Evolutionary conservation across 805 yeast genomes (phyloP).

Genomic region (Wickerhamiella spandovensis): DNA sequence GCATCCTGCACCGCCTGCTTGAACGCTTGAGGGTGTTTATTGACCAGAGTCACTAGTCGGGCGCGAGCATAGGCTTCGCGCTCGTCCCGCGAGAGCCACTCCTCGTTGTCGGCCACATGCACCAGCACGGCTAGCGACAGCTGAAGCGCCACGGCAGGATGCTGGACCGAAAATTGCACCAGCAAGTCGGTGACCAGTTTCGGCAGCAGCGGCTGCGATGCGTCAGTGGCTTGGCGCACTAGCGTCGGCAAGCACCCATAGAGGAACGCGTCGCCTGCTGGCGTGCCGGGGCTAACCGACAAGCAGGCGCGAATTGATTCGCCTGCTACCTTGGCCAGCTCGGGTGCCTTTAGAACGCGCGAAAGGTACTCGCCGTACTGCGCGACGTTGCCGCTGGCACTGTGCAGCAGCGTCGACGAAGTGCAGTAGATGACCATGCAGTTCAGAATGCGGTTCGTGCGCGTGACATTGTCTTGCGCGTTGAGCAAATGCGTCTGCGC

Average conservation of each 20-base stretch:
- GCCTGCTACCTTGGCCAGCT: constrained; percentile 31
- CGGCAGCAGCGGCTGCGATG: constrained; percentile 1
- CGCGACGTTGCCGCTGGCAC: constrained; percentile 1
- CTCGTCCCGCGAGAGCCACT: constrained; percentile 12
- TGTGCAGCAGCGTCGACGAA: neutral
- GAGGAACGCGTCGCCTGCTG: constrained; percentile 10
- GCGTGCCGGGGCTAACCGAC: constrained; percentile 9
- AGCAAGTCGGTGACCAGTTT: constrained; percentile 5
- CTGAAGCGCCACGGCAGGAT: constrained; percentile 16
- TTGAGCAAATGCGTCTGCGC: constrained; percentile 3
- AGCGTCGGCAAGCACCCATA: constrained; percentile 13
- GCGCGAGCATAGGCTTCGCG: constrained; percentile 15
- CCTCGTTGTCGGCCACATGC: constrained; percentile 11
- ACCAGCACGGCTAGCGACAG: constrained; percentile 27
- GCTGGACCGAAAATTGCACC: constrained; percentile 3
- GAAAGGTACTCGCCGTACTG: constrained; percentile 4
- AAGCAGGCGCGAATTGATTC: constrained; percentile 54
- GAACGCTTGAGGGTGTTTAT: constrained; percentile 22
- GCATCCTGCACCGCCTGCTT: constrained; percentile 30
- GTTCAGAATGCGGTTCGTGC: constrained; percentile 8
- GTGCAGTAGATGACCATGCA: constrained; percentile 9
- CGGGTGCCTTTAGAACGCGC: constrained; percentile 17
- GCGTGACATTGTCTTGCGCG: neutral
- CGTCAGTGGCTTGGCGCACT: neutral
- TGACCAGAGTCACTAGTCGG: constrained; percentile 23